These are phyloP conservation scores for Fusarium mexicanum DNA, from an alignment of 2,329 filamentous ascomycete species.

Conservation along the genomic window DNA sequence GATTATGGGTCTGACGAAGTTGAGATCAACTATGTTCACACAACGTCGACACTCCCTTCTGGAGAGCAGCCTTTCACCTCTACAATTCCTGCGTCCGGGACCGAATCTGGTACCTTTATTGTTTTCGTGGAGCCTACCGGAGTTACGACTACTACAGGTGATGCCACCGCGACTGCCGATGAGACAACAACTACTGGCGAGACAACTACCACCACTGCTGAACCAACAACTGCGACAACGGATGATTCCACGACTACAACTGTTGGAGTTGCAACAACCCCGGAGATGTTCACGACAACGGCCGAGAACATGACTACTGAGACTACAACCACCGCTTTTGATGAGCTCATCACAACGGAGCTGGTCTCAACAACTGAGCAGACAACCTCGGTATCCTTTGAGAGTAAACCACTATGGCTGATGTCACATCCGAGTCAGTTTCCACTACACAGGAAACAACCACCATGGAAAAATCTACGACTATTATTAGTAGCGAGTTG, in stretches of 20 bases:
- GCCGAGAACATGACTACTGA: neutral
- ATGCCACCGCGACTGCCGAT: neutral
- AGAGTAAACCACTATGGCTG: neutral
- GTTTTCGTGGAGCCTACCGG: neutral
- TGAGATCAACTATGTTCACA: neutral
- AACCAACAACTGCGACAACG: neutral
- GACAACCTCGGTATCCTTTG: neutral
- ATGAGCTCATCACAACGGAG: neutral
- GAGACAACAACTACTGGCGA: neutral
- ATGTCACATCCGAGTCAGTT: neutral
- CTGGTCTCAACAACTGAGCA: neutral
- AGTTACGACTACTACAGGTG: neutral
- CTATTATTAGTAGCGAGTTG: neutral
- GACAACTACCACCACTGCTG: neutral
- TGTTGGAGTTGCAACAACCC: neutral
- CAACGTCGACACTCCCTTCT: neutral
- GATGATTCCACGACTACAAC: neutral
- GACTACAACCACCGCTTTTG: neutral
- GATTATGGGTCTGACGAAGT: neutral
- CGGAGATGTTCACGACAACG: neutral
- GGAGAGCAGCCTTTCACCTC: neutral
- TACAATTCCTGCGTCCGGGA: neutral
- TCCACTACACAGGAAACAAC: neutral
- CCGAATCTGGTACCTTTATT: neutral
- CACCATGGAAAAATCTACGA: neutral